These are phyloP conservation scores for Henckelia pumila DNA, from an alignment of 257 asterid species.

Conservation along the genomic window DNA sequence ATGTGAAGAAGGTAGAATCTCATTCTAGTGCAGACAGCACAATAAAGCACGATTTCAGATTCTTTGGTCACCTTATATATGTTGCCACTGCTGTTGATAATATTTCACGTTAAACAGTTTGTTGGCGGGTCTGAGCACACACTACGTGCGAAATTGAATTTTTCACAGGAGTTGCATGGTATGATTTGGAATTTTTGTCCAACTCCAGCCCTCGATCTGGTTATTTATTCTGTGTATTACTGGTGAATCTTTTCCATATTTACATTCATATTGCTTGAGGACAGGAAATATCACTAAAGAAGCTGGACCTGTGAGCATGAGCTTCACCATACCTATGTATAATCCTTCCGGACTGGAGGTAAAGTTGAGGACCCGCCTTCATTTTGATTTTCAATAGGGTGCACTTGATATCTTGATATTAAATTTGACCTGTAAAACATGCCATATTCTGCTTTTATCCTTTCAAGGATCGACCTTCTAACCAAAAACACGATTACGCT, in stretches of 20 bases:
- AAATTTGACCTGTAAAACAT: neutral
- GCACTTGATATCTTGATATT: neutral
- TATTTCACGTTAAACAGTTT: slow-evolving; percentile 47
- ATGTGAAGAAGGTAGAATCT: slow-evolving; percentile 74
- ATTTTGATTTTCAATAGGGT: neutral
- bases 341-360: slow-evolving; percentile 99
- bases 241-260: slow-evolving; percentile 8
- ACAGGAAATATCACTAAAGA: slow-evolving; percentile 94
- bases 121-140: slow-evolving; percentile 95
- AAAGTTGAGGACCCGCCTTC: slow-evolving; percentile 7
- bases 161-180: slow-evolving; percentile 96
- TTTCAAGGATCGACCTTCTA: neutral
- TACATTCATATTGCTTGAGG: slow-evolving; percentile 20
- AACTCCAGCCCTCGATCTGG: slow-evolving; percentile 2
- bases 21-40: slow-evolving; percentile 22
- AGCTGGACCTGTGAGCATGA: slow-evolving; percentile 99
- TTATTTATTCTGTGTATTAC: slow-evolving; percentile 5
- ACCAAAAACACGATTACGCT: neutral
- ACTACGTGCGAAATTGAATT: slow-evolving; percentile 85
- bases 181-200: slow-evolving; percentile 22
- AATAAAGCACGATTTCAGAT: slow-evolving; percentile 15
- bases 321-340: slow-evolving; percentile 95
- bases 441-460: neutral
- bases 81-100: slow-evolving; percentile 28
- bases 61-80: slow-evolving; percentile 9